Conservation (phyloP, 805 yeast species). For the Monosporozyma aquatica region DNA sequence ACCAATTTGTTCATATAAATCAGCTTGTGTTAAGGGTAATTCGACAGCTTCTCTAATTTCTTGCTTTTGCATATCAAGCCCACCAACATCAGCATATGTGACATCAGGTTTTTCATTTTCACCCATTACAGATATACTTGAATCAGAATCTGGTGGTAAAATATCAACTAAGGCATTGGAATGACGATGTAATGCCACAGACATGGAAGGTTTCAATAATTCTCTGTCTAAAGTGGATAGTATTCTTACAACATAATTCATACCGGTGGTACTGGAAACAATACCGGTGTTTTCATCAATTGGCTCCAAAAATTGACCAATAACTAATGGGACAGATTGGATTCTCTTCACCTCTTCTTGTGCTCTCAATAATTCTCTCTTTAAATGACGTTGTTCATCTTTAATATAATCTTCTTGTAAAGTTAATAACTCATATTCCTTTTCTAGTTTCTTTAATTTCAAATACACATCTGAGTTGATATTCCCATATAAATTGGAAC, state of each 20-base stretch:
- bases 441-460: constrained; percentile 78
- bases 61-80: constrained; percentile 97
- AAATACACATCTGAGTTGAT: constrained; percentile 58
- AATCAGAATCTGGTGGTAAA: constrained; percentile 97
- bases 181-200: constrained; percentile 96
- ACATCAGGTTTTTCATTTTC: constrained; percentile 89
- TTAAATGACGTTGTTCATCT: constrained; percentile 94
- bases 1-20: constrained; percentile 93
- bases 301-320: constrained; percentile 96
- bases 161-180: constrained; percentile 96
- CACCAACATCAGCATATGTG: constrained; percentile 96
- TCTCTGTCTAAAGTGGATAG: constrained; percentile 92
- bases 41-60: constrained; percentile 98
- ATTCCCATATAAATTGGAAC: constrained; percentile 4
- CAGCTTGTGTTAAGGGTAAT: constrained; percentile 91
- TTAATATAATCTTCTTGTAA: constrained; percentile 95
- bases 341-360: constrained; percentile 98
- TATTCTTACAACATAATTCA: constrained; percentile 92
- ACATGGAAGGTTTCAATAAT: constrained; percentile 84
- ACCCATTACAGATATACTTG: constrained; percentile 88
- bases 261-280: constrained; percentile 95
- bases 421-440: constrained; percentile 73
- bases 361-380: constrained; percentile 88
- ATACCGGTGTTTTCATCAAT: constrained; percentile 95
- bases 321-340: constrained; percentile 94